Percentiles rank a stretch among this genome's conserved stretches.
These are phyloP conservation scores for Exophiala alcalophila DNA, from an alignment of 2,329 filamentous ascomycete species.

Conservation along the genomic window DNA sequence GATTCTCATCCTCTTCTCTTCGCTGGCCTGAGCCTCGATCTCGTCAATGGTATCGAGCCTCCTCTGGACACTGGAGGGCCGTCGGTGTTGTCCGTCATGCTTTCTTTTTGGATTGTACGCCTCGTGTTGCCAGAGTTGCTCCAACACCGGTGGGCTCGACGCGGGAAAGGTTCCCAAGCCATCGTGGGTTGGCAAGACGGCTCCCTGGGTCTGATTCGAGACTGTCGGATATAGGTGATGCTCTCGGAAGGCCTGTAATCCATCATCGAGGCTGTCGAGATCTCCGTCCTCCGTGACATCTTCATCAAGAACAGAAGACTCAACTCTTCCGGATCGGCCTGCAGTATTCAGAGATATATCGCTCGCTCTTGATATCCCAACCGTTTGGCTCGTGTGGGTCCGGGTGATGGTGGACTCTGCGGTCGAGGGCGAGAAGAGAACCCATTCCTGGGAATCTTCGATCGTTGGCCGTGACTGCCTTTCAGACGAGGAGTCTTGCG, in stretches of 20 bases:
- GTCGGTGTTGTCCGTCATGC: constrained; percentile 43
- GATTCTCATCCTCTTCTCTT: constrained; percentile 77
- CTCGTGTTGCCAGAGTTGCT: constrained; percentile 87
- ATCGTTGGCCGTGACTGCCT: constrained; percentile 27
- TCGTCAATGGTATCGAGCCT: constrained; percentile 56
- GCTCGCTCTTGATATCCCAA: constrained; percentile 70
- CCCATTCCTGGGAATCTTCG: constrained; percentile 87
- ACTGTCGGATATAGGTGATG: constrained; percentile 46
- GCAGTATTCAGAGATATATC: constrained; percentile 74
- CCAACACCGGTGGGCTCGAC: constrained; percentile 64
- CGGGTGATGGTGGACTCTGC: constrained; percentile 63
- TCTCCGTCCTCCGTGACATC: constrained; percentile 64
- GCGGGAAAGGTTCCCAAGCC: constrained; percentile 80
- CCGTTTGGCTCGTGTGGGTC: constrained; percentile 62
- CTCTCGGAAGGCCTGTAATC: constrained; percentile 81
- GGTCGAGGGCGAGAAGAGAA: constrained; percentile 80
- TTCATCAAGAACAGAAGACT: constrained; percentile 48
- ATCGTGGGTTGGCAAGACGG: constrained; percentile 86
- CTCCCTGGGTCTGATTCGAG: constrained; percentile 50
- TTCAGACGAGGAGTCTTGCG: constrained; percentile 27
- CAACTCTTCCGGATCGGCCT: constrained; percentile 57
- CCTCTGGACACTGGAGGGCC: constrained; percentile 57
- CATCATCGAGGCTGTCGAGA: constrained; percentile 89
- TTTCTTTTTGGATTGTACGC: constrained; percentile 72
- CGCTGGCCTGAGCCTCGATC: constrained; percentile 59